Evolutionary conservation across 805 yeast genomes (phyloP).

Genomic region (Hanseniaspora clermontiae): DNA sequence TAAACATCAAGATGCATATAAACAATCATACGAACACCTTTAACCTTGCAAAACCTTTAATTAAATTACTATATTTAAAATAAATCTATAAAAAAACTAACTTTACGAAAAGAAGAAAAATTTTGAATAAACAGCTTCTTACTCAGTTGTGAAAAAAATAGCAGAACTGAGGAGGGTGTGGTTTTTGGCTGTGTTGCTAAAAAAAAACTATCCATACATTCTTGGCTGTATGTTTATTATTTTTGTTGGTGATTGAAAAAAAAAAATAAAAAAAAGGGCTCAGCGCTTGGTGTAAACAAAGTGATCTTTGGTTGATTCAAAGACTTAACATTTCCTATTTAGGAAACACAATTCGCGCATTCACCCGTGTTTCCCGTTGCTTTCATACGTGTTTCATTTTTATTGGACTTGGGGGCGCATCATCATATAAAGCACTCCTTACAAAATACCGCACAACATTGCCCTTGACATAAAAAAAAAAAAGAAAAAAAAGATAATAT

Average conservation of each 20-base stretch:
- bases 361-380: not conserved
- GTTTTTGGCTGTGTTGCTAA: not conserved
- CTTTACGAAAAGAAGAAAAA: not conserved
- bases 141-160: too few species aligned
- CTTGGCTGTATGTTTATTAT: too few species aligned
- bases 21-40: too few species aligned
- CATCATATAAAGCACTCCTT: not conserved
- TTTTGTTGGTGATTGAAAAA: too few species aligned
- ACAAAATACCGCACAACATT: not conserved
- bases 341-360: not conserved
- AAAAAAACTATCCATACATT: too few species aligned
- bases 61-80: not conserved
- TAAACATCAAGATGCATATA: too few species aligned
- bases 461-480: too few species aligned
- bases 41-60: too few species aligned
- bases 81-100: too few species aligned
- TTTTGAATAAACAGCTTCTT: too few species aligned
- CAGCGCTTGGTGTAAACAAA: not conserved
- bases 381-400: not conserved
- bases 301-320: not conserved
- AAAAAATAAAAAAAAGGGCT: not conserved
- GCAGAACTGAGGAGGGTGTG: too few species aligned
- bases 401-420: not conserved
- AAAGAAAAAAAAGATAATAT: too few species aligned
- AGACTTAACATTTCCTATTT: not conserved